A percentile compares a stretch with the other conserved stretches of the same genome.
Evolutionary conservation across 208 protist species (phyloP).

Genomic region (Endotrypanum monterogeii): DNA sequence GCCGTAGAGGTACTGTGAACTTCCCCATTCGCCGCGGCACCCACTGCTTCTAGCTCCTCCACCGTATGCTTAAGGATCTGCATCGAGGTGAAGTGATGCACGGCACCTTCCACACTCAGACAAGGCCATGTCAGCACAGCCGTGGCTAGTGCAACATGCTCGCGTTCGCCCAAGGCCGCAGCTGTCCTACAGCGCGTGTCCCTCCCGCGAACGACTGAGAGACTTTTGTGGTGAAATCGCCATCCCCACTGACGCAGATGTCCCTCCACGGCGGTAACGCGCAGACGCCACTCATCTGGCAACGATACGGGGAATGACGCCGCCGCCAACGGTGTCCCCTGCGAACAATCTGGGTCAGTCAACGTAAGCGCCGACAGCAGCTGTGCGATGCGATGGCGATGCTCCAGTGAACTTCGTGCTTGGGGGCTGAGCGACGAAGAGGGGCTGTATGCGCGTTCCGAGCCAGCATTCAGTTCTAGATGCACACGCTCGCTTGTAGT

Average conservation of each 20-base stretch:
- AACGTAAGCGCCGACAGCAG: conserved; percentile 7
- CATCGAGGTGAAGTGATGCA: conserved; percentile 33
- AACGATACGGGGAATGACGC: conserved; percentile 30
- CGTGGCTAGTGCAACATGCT: neutral
- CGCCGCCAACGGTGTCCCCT: neutral
- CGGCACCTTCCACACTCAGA: conserved; percentile 50
- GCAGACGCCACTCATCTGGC: conserved; percentile 36
- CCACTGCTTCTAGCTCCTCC: conserved; percentile 51
- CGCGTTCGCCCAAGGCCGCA: neutral
- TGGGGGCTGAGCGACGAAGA: conserved; percentile 9
- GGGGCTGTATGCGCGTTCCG: neutral
- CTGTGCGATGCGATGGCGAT: conserved; percentile 2
- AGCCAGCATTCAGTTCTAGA: neutral
- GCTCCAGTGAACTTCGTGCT: conserved; percentile 12
- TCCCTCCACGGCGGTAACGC: conserved; percentile 39
- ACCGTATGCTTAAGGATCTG: conserved; percentile 48
- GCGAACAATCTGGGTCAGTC: neutral
- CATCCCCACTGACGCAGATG: conserved; percentile 70
- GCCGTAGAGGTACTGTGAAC: neutral
- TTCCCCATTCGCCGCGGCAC: conserved; percentile 1
- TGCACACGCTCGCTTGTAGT: neutral
- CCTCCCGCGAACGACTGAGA: neutral
- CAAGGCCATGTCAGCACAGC: conserved; percentile 59
- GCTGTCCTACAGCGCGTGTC: neutral
- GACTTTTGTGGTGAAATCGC: conserved; percentile 42